Evolutionary conservation across 2,329 filamentous ascomycete genomes (phyloP).

Genomic region (Ascochyta clinopodiicola): DNA sequence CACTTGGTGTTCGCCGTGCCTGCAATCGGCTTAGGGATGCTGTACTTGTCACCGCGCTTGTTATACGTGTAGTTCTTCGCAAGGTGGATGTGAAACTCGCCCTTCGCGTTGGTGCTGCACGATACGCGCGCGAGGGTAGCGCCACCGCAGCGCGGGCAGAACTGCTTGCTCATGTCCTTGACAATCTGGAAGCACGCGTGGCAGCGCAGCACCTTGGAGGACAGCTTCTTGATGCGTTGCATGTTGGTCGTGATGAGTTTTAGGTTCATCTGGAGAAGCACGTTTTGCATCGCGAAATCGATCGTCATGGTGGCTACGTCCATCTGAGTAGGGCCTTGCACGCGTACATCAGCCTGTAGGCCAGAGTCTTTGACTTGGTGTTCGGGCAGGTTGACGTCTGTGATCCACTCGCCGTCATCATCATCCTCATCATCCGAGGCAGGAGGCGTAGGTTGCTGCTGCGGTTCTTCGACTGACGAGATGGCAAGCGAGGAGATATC

Average conservation of each 20-base stretch:
- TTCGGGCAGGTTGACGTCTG: conserved; percentile 87
- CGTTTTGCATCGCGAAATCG: conserved; percentile 98
- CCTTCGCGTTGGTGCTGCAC: conserved; percentile 81
- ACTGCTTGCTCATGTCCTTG: conserved; percentile 85
- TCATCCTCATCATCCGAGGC: conserved; percentile 45
- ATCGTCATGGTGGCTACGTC: conserved; percentile 92
- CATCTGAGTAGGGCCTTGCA: conserved; percentile 64
- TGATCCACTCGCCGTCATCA: conserved; percentile 82
- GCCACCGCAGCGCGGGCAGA: conserved; percentile 90
- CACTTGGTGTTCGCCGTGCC: conserved; percentile 81
- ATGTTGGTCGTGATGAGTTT: conserved; percentile 82
- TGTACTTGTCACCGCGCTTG: conserved; percentile 88
- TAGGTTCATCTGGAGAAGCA: conserved; percentile 91
- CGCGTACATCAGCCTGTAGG: conserved; percentile 51
- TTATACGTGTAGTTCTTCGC: conserved; percentile 98
- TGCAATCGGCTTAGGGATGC: conserved; percentile 86
- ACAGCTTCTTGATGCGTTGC: conserved; percentile 81
- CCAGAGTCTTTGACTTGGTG: conserved; percentile 72
- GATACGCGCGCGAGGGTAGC: conserved; percentile 82
- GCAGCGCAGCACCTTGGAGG: conserved; percentile 89
- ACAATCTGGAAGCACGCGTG: conserved; percentile 79
- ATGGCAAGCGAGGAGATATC: conserved; percentile 33
- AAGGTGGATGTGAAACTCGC: conserved; percentile 83
- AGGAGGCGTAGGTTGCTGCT: conserved; percentile 27
- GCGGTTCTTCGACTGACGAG: conserved; percentile 9